These are phyloP conservation scores for Basipetospora chlamydospora DNA, from an alignment of 2,329 filamentous ascomycete species.

Conservation along the genomic window DNA sequence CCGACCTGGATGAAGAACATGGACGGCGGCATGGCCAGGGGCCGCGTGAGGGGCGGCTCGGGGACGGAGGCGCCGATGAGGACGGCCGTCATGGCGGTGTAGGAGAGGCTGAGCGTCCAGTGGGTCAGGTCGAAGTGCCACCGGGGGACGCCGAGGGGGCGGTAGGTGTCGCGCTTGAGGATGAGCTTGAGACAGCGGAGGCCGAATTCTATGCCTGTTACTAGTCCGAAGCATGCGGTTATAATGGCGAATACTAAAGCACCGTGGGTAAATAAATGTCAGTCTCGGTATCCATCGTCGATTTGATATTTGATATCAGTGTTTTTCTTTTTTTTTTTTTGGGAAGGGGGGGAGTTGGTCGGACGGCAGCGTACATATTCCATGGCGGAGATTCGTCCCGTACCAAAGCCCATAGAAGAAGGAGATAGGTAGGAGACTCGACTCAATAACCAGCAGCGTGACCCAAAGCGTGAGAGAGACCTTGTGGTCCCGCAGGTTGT, in stretches of 20 bases:
- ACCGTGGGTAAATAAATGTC: too few relatives aligned
- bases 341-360: neutral
- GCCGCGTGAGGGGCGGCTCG: slow-evolving; percentile 31
- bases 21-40: slow-evolving; percentile 35
- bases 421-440: slow-evolving; percentile 27
- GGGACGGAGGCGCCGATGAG: slow-evolving; percentile 36
- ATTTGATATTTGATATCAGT: too few relatives aligned
- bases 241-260: slow-evolving; percentile 35
- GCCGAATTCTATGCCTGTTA: slow-evolving; percentile 38
- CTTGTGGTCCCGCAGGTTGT: slow-evolving; percentile 13
- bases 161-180: slow-evolving; percentile 31
- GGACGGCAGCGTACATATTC: slow-evolving; percentile 5
- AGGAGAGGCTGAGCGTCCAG: slow-evolving; percentile 29
- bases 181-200: slow-evolving; percentile 33
- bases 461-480: slow-evolving; percentile 11
- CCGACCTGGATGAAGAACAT: slow-evolving; percentile 34
- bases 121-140: slow-evolving; percentile 37
- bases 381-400: slow-evolving; percentile 12
- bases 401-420: slow-evolving; percentile 36
- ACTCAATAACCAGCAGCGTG: slow-evolving; percentile 13
- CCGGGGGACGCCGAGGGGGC: slow-evolving; percentile 30
- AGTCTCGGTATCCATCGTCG: too few relatives aligned
- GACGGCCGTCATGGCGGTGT: slow-evolving; percentile 32
- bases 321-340: too few relatives aligned
- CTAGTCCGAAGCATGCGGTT: slow-evolving; percentile 38